phyloP scores from a whole-genome alignment of 345 rosid genomes.

The Ailanthus altissimus region DNA sequence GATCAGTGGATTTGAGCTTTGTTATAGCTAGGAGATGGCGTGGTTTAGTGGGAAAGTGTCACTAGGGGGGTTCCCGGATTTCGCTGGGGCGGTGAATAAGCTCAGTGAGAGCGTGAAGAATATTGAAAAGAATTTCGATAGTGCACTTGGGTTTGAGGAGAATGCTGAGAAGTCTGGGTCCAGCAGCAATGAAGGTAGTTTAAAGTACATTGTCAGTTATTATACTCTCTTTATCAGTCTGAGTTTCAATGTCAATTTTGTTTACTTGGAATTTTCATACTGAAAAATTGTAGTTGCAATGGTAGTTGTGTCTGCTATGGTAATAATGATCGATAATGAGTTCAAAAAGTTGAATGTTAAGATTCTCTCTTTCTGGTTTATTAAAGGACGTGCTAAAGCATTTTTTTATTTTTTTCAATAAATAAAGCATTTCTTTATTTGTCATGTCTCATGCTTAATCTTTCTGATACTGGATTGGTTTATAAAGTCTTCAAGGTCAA shows the following conservation, averaged over 20 bases:
- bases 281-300: neutral
- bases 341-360: neutral
- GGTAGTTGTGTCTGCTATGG: no score
- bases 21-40: constrained; percentile 54
- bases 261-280: neutral
- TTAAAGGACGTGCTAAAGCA: neutral
- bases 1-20: constrained; percentile 31
- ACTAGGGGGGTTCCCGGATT: constrained; percentile 91
- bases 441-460: neutral
- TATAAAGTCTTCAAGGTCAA: neutral
- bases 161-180: constrained; percentile 75
- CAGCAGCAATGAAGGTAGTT: constrained; percentile 59
- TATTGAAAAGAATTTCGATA: constrained; percentile 97
- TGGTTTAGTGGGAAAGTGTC: constrained; percentile 95
- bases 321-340: no score
- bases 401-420: neutral
- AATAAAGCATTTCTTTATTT: neutral
- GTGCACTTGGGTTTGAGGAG: constrained; percentile 91
- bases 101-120: constrained; percentile 99
- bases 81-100: constrained; percentile 97
- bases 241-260: constrained; percentile 5
- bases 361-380: neutral
- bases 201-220: neutral
- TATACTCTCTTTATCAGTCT: neutral
- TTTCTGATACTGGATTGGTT: constrained; percentile 1